Evolutionary conservation across 2,329 filamentous ascomycete genomes (phyloP).

Genomic region (Fusarium mangiferae): DNA sequence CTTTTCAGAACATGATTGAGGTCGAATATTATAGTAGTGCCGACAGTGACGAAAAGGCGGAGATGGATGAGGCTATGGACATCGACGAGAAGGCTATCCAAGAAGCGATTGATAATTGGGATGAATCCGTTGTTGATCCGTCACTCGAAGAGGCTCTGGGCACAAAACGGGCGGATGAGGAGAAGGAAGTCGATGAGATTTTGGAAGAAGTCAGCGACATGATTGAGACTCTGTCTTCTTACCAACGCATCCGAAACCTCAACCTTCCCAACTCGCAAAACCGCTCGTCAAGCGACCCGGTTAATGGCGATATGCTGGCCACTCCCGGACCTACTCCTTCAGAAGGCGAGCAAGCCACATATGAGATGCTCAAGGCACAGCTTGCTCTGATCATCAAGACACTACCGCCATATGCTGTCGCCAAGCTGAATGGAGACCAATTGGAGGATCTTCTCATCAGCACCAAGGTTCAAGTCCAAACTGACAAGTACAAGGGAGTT

Average conservation of each 20-base stretch:
- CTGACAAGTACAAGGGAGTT: slow-evolving; percentile 78
- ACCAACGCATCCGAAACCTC: slow-evolving; percentile 81
- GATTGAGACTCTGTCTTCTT: slow-evolving; percentile 79
- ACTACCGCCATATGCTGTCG: slow-evolving; percentile 85
- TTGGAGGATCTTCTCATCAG: slow-evolving; percentile 85
- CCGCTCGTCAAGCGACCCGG: slow-evolving; percentile 69
- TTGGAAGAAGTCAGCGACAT: slow-evolving; percentile 79
- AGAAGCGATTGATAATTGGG: slow-evolving; percentile 67
- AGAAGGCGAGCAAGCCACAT: slow-evolving; percentile 69
- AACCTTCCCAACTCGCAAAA: slow-evolving; percentile 72
- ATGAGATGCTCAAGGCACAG: slow-evolving; percentile 80
- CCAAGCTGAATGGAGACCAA: slow-evolving; percentile 87
- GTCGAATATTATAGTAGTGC: slow-evolving; percentile 56
- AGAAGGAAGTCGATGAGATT: slow-evolving; percentile 76
- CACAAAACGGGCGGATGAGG: slow-evolving; percentile 65
- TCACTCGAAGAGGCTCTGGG: slow-evolving; percentile 64
- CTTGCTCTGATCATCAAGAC: slow-evolving; percentile 77
- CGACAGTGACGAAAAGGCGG: slow-evolving; percentile 49
- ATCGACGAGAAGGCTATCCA: slow-evolving; percentile 64
- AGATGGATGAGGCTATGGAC: slow-evolving; percentile 49
- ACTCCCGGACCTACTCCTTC: slow-evolving; percentile 75
- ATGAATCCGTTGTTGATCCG: slow-evolving; percentile 67
- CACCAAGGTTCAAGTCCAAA: slow-evolving; percentile 78
- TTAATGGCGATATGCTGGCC: slow-evolving; percentile 73
- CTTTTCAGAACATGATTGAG: slow-evolving; percentile 73